Percentiles rank a stretch among this genome's conserved stretches.
Evolutionary conservation across 1,284 basidiomycete genomes (phyloP).

Genomic region (Mrakiaceae sp.): DNA sequence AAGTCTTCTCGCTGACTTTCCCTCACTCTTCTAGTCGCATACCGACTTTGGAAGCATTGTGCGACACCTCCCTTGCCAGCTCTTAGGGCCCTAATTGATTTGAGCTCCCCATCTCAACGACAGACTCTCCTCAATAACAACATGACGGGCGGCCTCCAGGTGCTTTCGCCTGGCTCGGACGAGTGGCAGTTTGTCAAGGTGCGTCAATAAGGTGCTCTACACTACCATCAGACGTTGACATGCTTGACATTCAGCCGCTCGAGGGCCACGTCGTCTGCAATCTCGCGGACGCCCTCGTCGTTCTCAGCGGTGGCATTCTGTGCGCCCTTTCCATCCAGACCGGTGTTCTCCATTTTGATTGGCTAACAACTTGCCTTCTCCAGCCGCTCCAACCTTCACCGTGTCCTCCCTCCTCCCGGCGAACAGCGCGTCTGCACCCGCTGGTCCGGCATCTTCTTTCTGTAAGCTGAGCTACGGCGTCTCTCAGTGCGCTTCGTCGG

Average conservation of each 20-base stretch:
- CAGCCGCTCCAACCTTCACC: constrained; percentile 17
- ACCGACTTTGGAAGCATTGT: background rate
- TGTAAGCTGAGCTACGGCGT: background rate
- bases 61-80: background rate
- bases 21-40: background rate
- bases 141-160: constrained; percentile 24
- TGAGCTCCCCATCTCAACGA: background rate
- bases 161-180: constrained; percentile 21
- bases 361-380: background rate
- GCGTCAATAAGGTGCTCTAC: background rate
- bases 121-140: constrained; percentile 15
- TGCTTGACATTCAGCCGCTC: constrained; percentile 14
- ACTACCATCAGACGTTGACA: background rate
- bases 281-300: constrained; percentile 21
- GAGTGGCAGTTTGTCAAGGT: constrained; percentile 24
- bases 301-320: constrained; percentile 15
- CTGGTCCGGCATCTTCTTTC: constrained; percentile 14
- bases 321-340: background rate
- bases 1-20: background rate
- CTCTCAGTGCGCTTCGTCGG: background rate
- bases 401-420: constrained; percentile 15
- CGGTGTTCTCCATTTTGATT: background rate
- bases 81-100: background rate
- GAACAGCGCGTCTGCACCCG: constrained; percentile 7
- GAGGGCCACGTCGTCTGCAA: constrained; percentile 24